A percentile compares a stretch with the other conserved stretches of the same genome.
Conservation (phyloP, 176 grass and related monocot genomes). For the Musa schizocarpa region DNA sequence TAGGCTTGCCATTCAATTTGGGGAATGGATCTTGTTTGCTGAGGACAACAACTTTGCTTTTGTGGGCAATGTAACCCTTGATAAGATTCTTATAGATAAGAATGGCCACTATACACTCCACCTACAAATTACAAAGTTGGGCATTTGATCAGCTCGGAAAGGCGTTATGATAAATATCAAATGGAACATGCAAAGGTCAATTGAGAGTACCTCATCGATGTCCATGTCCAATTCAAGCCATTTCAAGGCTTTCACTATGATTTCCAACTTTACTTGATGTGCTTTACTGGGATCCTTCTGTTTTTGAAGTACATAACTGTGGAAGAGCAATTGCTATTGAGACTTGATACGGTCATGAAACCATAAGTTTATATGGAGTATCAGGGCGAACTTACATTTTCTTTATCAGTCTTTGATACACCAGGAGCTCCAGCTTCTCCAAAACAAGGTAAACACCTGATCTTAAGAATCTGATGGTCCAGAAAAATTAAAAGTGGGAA, state of each 20-base stretch:
- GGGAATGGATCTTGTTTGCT: slow-evolving; percentile 95
- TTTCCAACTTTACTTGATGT: slow-evolving; percentile 83
- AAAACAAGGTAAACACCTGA: slow-evolving; percentile 91
- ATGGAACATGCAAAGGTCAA: background rate
- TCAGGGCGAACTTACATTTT: slow-evolving; percentile 71
- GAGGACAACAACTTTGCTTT: slow-evolving; percentile 91
- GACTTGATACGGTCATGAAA: background rate
- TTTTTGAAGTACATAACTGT: slow-evolving; percentile 51
- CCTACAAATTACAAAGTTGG: slow-evolving; percentile 32
- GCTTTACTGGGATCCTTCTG: slow-evolving; percentile 76
- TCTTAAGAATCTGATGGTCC: slow-evolving; percentile 56
- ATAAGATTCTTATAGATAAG: slow-evolving; percentile 88
- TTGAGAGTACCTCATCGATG: slow-evolving; percentile 57
- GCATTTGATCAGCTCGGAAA: background rate
- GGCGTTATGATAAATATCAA: background rate
- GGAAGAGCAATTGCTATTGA: background rate
- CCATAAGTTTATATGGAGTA: background rate
- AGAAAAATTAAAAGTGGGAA: background rate
- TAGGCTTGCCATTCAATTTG: slow-evolving; percentile 75
- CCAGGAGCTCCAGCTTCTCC: slow-evolving; percentile 88
- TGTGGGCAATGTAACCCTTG: slow-evolving; percentile 89
- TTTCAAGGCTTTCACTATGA: slow-evolving; percentile 60
- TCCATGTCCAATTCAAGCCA: slow-evolving; percentile 95
- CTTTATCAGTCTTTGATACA: slow-evolving; percentile 93
- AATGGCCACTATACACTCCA: slow-evolving; percentile 79